phyloP scores from a whole-genome alignment of 2,329 filamentous ascomycete genomes.

The Fusarium palustre region DNA sequence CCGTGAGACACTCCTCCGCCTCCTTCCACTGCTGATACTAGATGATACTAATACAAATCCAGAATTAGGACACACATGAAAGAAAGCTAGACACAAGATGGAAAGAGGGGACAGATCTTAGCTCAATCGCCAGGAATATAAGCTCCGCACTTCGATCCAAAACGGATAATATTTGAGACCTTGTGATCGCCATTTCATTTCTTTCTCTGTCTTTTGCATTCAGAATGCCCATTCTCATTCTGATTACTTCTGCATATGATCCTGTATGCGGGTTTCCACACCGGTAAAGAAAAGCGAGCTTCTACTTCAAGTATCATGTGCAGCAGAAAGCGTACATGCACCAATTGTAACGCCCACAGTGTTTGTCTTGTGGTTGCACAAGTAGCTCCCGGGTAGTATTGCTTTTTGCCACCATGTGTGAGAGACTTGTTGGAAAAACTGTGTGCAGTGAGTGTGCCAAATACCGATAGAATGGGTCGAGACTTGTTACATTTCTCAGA shows the following conservation, averaged over 20 bases:
- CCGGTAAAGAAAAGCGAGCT: slow-evolving; percentile 12
- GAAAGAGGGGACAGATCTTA: not conserved
- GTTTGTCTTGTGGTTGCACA: not conserved
- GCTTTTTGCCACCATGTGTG: slow-evolving; percentile 4
- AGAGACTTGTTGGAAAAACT: not conserved
- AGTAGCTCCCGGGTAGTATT: not conserved
- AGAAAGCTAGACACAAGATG: not conserved
- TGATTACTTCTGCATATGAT: slow-evolving; percentile 1
- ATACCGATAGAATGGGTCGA: not conserved
- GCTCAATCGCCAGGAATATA: slow-evolving; percentile 11
- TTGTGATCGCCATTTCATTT: not conserved
- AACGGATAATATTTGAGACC: not conserved
- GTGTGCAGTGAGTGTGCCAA: not conserved
- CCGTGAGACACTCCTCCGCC: not conserved
- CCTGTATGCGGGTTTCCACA: slow-evolving; percentile 16
- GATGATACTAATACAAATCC: not conserved
- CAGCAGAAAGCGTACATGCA: not conserved
- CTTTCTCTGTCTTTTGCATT: not conserved
- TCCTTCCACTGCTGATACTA: too few relatives aligned
- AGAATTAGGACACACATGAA: not conserved
- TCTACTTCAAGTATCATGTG: not conserved
- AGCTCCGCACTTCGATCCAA: slow-evolving; percentile 12
- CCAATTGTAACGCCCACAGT: not conserved
- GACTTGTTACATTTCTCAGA: not conserved
- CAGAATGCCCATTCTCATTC: not conserved